Evolutionary conservation across 371 early-diverging fungal species (phyloP).

Genomic region (Mucor ambiguus): DNA sequence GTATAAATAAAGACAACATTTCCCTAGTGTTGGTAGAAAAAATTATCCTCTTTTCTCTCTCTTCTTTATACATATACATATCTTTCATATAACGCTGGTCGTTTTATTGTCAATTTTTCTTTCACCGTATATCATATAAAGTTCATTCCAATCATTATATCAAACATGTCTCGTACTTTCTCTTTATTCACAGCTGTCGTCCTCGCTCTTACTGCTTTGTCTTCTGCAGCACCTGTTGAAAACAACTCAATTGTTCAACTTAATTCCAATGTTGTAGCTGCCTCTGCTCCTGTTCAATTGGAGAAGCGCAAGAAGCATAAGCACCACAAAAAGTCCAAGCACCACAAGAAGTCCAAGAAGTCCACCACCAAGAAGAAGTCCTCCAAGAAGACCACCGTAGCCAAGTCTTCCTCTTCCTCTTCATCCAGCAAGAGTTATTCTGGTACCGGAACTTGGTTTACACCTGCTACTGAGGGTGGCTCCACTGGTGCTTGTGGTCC

Average conservation of each 20-base stretch:
- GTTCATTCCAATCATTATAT: slow-evolving; percentile 9
- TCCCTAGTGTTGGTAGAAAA: neutral
- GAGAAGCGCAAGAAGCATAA: slow-evolving; percentile 15
- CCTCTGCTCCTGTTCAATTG: neutral
- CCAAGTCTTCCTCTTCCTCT: neutral
- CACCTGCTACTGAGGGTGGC: slow-evolving; percentile 32
- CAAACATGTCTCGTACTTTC: slow-evolving; percentile 27
- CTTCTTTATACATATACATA: slow-evolving; percentile 5
- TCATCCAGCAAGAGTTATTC: slow-evolving; percentile 7
- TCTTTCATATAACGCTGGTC: slow-evolving; percentile 25
- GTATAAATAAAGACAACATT: neutral
- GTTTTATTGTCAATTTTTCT: slow-evolving; percentile 13
- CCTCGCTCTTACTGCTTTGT: slow-evolving; percentile 20
- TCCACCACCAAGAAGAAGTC: neutral
- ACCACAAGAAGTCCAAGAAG: neutral
- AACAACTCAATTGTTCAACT: neutral
- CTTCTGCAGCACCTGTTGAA: slow-evolving; percentile 19
- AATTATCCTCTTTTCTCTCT: slow-evolving; percentile 13
- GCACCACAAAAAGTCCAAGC: neutral
- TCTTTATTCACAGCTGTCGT: slow-evolving; percentile 17
- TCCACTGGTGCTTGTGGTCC: slow-evolving; percentile 33
- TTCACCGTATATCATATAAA: neutral
- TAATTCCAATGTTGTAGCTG: neutral
- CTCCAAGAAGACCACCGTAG: slow-evolving; percentile 4
- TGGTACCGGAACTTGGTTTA: slow-evolving; percentile 35